phyloP scores from a whole-genome alignment of 495 filamentous ascomycete genomes.

The Letharia columbiana region DNA sequence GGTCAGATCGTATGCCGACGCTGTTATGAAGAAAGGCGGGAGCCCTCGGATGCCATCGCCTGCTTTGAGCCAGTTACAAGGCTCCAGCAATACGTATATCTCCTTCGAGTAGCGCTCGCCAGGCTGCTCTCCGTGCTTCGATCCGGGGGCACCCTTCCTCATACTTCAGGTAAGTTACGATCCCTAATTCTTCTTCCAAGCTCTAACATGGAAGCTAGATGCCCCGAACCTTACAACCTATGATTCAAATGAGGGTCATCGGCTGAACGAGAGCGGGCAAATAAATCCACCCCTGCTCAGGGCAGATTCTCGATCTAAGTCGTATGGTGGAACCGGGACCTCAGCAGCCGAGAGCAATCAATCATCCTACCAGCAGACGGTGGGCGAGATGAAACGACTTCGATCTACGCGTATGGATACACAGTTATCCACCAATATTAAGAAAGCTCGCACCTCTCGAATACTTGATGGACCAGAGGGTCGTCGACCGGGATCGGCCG shows the following conservation, averaged over 20 bases:
- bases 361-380: constrained; percentile 86
- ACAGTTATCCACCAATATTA: constrained; percentile 82
- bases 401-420: constrained; percentile 91
- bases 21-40: constrained; percentile 47
- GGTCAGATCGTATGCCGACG: constrained; percentile 58
- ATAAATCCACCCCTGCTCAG: constrained; percentile 45
- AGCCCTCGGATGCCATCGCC: constrained; percentile 40
- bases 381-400: constrained; percentile 86
- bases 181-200: not conserved
- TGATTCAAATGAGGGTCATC: constrained; percentile 57
- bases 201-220: constrained; percentile 37
- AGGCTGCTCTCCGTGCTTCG: constrained; percentile 80
- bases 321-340: constrained; percentile 59
- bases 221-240: constrained; percentile 62
- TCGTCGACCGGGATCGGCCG: constrained; percentile 70
- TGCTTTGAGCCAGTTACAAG: constrained; percentile 63
- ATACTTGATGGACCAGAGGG: constrained; percentile 90
- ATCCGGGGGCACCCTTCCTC: constrained; percentile 67
- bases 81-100: constrained; percentile 87
- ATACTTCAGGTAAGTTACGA: constrained; percentile 51
- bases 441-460: constrained; percentile 78
- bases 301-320: constrained; percentile 63
- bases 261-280: constrained; percentile 34
- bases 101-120: constrained; percentile 85
- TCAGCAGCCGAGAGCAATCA: constrained; percentile 46